Evolutionary conservation across 202 grass and related monocot genomes (phyloP), one percentile per base, ranked within the genome.

Genomic region (Panicum hallii): DNA sequence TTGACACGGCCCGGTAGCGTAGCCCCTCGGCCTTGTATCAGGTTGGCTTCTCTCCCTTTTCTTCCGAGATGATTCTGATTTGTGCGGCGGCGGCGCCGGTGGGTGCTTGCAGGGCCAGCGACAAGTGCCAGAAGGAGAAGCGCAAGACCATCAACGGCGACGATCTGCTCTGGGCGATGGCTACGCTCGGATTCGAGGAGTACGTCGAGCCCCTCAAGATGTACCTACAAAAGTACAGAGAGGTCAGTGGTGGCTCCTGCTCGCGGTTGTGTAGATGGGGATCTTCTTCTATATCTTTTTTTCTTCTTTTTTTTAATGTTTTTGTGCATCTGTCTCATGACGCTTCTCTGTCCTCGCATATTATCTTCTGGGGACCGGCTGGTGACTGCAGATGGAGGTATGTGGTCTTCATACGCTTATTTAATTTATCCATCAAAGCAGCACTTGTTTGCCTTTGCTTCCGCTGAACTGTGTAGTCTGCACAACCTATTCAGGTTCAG

Each of bases 51-150:
- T 17, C 32, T 47, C 71, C 32, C 2, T 4, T 43, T 63, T 30
- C 42, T 28, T 64, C 34, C 58, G 62, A 3, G 13, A 3, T 30
- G 66, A 0, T 60, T 60, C 67, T 81, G 78, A 74, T 79, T 43
- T 63, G 7, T 64, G 19, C 67, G 77, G 57, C 16, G 41, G 3
- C 20, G 64, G 6, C 5, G 85, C 2, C 16, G 26, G 0, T 38
- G 4, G 4, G 2, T 74, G 11, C 38, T 12, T 79, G 40, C 83
- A 97, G 94, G 84, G 94, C 94, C 41, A 94, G 92, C 49, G 94
- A 97, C 89, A 97, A 97, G 70, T 97, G 94, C 68, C 94, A 97
- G 86, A 97, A 93, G 82, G 94, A 97, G 83, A 97, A 97, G 90
- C 84, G 94, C 19, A 97, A 97, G 86, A 97, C 94, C 2, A 97